phyloP scores from a whole-genome alignment of 2,329 filamentous ascomycete species.

The Botrytis porri region DNA sequence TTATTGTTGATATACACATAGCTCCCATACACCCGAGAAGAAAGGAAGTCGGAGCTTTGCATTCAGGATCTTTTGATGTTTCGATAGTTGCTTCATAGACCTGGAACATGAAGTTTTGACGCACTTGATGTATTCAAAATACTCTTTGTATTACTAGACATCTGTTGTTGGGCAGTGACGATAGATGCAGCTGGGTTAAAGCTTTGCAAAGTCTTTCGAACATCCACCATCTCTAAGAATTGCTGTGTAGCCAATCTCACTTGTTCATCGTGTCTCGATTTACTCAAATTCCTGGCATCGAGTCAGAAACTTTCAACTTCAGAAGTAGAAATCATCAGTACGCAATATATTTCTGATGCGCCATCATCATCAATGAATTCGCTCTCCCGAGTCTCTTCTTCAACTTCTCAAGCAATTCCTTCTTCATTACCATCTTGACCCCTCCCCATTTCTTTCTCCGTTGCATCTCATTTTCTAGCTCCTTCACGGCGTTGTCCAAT shows the following conservation, averaged over 20 bases:
- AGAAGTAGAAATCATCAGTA: background rate
- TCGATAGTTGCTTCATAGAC: background rate
- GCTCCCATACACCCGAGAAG: background rate
- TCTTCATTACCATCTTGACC: background rate
- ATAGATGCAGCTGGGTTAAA: background rate
- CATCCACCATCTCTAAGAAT: background rate
- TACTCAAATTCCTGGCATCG: background rate
- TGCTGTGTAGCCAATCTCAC: background rate
- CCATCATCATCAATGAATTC: background rate
- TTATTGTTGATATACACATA: background rate
- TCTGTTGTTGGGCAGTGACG: background rate
- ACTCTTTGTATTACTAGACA: accelerated
- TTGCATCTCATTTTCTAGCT: background rate
- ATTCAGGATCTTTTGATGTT: background rate
- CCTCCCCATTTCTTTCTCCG: background rate
- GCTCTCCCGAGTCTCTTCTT: background rate
- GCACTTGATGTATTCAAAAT: background rate
- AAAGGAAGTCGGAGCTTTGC: background rate
- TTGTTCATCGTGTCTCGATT: background rate
- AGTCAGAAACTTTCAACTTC: background rate
- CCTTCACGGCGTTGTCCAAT: background rate
- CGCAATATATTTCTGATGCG: background rate
- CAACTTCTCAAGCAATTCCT: background rate
- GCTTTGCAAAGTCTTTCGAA: background rate
- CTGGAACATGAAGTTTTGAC: background rate